A percentile compares a stretch with the other conserved stretches of the same genome.
These are phyloP conservation scores for Tuber brumale DNA, from an alignment of 495 filamentous ascomycete genomes.

Conservation along the genomic window DNA sequence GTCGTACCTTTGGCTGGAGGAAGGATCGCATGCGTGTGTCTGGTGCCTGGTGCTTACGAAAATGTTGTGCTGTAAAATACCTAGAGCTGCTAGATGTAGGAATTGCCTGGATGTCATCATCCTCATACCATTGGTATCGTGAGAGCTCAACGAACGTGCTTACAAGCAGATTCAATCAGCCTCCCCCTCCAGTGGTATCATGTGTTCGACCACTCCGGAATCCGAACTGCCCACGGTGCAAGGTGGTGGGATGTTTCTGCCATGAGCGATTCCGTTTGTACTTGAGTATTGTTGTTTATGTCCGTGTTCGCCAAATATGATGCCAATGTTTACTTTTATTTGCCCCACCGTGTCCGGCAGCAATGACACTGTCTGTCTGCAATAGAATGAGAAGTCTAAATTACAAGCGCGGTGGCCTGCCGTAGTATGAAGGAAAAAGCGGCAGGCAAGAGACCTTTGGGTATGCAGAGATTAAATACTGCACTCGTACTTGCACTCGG, in stretches of 20 bases:
- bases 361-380: not conserved
- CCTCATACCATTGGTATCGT: not conserved
- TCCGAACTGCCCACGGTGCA: too few species aligned
- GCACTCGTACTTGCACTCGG: too few species aligned
- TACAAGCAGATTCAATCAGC: too few species aligned
- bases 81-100: not conserved
- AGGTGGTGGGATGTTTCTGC: too few species aligned
- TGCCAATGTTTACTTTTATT: not conserved
- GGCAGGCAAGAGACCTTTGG: not conserved
- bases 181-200: too few species aligned
- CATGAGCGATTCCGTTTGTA: not conserved
- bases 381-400: not conserved
- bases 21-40: not conserved
- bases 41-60: not conserved
- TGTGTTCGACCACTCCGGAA: too few species aligned
- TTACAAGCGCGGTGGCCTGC: not conserved
- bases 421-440: not conserved
- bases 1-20: not conserved
- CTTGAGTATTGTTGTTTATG: not conserved
- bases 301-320: not conserved
- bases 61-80: not conserved
- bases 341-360: not conserved
- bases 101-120: not conserved
- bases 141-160: too few species aligned
- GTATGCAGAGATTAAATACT: not conserved